Evolutionary conservation across 1,139 yeast genomes (phyloP).

Genomic region (Sugiyamaella neomexicana): DNA sequence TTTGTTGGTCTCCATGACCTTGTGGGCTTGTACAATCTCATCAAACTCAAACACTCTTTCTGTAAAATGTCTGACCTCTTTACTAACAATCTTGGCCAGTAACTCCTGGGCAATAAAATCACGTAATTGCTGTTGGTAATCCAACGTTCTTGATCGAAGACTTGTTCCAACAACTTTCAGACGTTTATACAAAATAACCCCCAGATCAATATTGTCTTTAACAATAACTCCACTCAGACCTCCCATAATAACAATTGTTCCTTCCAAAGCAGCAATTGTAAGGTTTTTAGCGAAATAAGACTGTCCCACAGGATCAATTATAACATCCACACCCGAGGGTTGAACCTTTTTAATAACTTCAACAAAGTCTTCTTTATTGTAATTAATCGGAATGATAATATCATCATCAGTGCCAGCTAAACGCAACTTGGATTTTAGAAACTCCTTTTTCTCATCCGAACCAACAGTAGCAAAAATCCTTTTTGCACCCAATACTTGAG

Average conservation of each 20-base stretch:
- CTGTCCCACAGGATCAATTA: constrained; percentile 42
- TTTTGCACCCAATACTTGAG: constrained; percentile 40
- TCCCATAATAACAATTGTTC: constrained; percentile 37
- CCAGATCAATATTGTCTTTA: constrained; percentile 29
- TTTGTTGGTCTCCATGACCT: constrained; percentile 34
- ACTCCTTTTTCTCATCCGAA: constrained; percentile 32
- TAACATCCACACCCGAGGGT: constrained; percentile 36
- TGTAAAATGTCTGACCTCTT: constrained; percentile 31
- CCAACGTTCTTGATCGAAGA: constrained; percentile 34
- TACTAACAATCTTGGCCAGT: constrained; percentile 32
- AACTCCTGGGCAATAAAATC: constrained; percentile 33
- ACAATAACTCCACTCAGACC: constrained; percentile 33
- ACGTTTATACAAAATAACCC: constrained; percentile 33
- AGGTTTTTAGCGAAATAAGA: constrained; percentile 33
- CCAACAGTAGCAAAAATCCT: constrained; percentile 40
- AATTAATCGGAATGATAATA: constrained; percentile 37
- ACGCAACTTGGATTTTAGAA: constrained; percentile 25
- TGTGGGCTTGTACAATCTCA: constrained; percentile 37
- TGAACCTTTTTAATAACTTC: constrained; percentile 30
- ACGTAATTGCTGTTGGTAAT: constrained; percentile 33
- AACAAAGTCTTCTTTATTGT: constrained; percentile 32
- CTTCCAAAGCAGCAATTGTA: constrained; percentile 34
- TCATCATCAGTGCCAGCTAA: constrained; percentile 27
- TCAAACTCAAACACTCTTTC: constrained; percentile 33
- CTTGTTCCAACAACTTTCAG: constrained; percentile 38